These are phyloP conservation scores for Tritrichomonas foetus DNA, from an alignment of 208 protist species.

Conservation along the genomic window DNA sequence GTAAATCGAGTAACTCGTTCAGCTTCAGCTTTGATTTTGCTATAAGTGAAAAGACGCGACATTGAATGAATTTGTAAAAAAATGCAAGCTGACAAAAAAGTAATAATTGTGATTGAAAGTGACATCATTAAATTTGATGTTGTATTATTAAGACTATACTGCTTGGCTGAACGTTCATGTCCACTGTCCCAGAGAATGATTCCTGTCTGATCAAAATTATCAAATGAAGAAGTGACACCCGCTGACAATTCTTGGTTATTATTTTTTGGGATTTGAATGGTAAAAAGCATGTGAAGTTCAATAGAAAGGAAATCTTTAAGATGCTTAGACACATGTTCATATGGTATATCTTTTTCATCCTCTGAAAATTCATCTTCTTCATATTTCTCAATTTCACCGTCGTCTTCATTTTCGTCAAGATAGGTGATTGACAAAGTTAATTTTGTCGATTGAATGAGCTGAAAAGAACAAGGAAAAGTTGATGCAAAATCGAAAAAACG, in stretches of 20 bases:
- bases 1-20: background rate
- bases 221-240: background rate
- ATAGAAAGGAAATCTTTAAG: too few relatives aligned
- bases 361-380: background rate
- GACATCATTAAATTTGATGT: background rate
- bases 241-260: too few relatives aligned
- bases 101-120: background rate
- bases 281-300: background rate
- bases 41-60: background rate
- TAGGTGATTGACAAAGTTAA: background rate
- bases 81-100: background rate
- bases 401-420: background rate
- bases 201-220: background rate
- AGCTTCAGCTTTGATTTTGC: background rate
- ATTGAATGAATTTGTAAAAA: background rate
- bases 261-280: too few relatives aligned
- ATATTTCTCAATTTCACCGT: background rate
- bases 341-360: too few relatives aligned
- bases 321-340: too few relatives aligned
- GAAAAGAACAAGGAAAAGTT: constrained; percentile 14
- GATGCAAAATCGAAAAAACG: background rate
- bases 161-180: background rate
- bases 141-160: background rate
- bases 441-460: background rate
- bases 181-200: background rate